Evolutionary conservation across 2,329 filamentous ascomycete genomes (phyloP).

Genomic region (Neofusicoccum kwambonambiense): DNA sequence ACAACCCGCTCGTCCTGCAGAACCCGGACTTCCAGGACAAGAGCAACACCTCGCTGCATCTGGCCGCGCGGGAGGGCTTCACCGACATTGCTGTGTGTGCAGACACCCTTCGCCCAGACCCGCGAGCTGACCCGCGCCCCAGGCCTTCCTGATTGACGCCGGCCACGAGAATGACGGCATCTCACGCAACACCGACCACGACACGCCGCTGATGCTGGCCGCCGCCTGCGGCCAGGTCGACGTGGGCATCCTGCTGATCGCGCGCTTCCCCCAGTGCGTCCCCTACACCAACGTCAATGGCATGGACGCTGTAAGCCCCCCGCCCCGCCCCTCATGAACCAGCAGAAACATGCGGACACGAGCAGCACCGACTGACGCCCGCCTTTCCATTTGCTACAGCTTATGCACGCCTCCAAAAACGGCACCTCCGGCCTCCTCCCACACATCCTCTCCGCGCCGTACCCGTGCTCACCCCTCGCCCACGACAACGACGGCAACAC

Average conservation of each 20-base stretch:
- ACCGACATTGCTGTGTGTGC: slow-evolving; percentile 59
- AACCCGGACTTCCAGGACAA: slow-evolving; percentile 76
- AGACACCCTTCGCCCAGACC: background rate
- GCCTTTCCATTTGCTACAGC: slow-evolving; percentile 21
- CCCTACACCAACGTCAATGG: slow-evolving; percentile 65
- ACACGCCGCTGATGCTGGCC: slow-evolving; percentile 81
- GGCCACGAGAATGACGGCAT: slow-evolving; percentile 74
- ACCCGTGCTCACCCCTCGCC: slow-evolving; percentile 33
- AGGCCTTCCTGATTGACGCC: slow-evolving; percentile 66
- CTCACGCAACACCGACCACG: slow-evolving; percentile 73
- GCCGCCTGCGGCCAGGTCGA: slow-evolving; percentile 68
- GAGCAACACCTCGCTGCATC: slow-evolving; percentile 80
- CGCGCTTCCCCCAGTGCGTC: slow-evolving; percentile 62
- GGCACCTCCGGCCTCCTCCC: slow-evolving; percentile 46
- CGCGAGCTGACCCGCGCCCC: background rate
- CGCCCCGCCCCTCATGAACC: background rate
- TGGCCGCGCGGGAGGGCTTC: slow-evolving; percentile 73
- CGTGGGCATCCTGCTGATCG: slow-evolving; percentile 69
- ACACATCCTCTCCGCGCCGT: slow-evolving; percentile 32
- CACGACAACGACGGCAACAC: slow-evolving; percentile 76
- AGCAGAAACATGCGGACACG: background rate
- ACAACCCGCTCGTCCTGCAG: slow-evolving; percentile 68
- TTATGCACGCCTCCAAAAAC: slow-evolving; percentile 43
- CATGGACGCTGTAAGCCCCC: slow-evolving; percentile 60
- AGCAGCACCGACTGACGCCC: background rate